Base-by-base conservation (phyloP, 441 rosid genomes). In the Capsella rubella region DNA sequence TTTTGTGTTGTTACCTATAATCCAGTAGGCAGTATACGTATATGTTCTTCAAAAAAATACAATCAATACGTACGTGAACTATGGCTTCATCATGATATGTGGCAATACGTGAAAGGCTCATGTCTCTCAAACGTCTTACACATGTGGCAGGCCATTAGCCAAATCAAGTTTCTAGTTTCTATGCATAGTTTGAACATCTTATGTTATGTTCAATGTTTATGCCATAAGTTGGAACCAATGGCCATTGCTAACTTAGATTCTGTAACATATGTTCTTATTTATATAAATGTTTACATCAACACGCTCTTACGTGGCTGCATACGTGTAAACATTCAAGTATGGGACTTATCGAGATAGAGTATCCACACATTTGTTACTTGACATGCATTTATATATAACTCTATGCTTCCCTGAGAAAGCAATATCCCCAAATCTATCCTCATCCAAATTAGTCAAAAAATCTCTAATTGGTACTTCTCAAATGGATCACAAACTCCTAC, bases 301-400 rank as follows among this genome's bases (percentile, higher is more conserved):
- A 61, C 15, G 3, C 65, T 35, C 70, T 37, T 62, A 76, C 79
- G 71, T 69, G 66, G 58, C 13, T 62, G 52, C 74, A 62, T 62
- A 69, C 79, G 74, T 75, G 65, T 75, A 46, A 16, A 31, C 29
- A 69, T 55, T 63, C 69, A 76, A 31, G 51, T 62, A 72, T 62
- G 63, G 39, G 40, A 71, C 18, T 34, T 8, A 40, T 39, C 43
- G 60, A 52, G 50, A 52, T 54, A 60, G 52, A 62, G 59, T 49
- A 69, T 52, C 69, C 54, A 65, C 21, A 50, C 47, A 66, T 66
- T 47, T 73, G 18, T 66, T 46, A 49, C 13, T 18, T 37, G 1
- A 15, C 1, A 43, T 43, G 28, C 49, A 65, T 65, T 34, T 73
- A 55, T 73, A 46, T 70, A 64, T 54, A 62, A 53, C 49, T 50